Evolutionary conservation across 2,329 filamentous ascomycete genomes (phyloP).

Genomic region (Aspergillus niger): DNA sequence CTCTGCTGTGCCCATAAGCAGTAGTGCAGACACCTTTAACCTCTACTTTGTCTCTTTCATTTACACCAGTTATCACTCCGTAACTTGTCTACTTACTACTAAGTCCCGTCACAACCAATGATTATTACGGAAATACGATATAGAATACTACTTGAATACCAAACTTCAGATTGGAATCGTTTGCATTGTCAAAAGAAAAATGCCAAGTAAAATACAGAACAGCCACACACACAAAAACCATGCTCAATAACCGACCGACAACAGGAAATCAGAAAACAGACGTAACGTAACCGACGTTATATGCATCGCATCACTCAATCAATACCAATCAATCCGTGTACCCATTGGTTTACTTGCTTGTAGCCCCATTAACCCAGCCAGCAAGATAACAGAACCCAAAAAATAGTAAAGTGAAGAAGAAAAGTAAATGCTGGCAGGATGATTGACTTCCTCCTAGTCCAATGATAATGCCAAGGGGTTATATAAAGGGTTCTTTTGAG

Average conservation of each 20-base stretch:
- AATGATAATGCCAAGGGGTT: not conserved
- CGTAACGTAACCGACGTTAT: conserved; percentile 4
- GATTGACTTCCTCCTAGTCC: not conserved
- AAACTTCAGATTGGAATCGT: not conserved
- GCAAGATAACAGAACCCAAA: not conserved
- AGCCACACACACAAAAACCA: not conserved
- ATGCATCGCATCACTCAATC: conserved; percentile 8
- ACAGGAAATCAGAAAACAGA: not conserved
- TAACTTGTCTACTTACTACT: no score
- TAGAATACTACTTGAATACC: not conserved
- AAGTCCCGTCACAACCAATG: no score
- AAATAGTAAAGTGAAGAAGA: not conserved
- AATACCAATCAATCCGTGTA: conserved; percentile 4
- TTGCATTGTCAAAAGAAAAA: not conserved
- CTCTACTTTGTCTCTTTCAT: no score
- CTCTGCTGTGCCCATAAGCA: no score
- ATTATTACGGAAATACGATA: not conserved
- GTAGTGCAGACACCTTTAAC: no score
- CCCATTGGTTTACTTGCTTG: not conserved
- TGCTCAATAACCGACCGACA: not conserved
- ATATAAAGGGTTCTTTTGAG: conserved; percentile 2
- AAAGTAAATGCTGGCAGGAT: not conserved
- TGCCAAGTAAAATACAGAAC: not conserved
- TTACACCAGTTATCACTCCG: no score
- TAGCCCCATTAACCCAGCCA: not conserved